These are phyloP conservation scores for Phialophora expanda DNA, from an alignment of 2,329 filamentous ascomycete species.

Conservation along the genomic window DNA sequence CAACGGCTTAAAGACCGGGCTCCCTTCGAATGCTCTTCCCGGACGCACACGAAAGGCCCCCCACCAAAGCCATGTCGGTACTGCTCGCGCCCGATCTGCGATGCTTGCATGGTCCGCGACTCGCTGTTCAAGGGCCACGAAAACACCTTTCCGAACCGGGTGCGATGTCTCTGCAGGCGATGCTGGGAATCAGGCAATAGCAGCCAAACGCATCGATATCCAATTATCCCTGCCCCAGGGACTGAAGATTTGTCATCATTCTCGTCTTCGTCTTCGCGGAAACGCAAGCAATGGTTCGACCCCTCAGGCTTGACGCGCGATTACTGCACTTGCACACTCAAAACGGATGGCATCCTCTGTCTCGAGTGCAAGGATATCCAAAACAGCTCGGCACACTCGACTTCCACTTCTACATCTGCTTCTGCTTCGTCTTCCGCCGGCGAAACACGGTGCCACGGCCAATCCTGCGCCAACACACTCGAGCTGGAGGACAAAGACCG, in stretches of 20 bases:
- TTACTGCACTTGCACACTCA: slow-evolving; percentile 41
- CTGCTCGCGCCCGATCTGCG: slow-evolving; percentile 43
- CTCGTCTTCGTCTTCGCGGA: neutral
- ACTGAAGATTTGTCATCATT: slow-evolving; percentile 10
- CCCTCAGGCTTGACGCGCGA: slow-evolving; percentile 34
- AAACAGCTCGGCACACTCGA: slow-evolving; percentile 24
- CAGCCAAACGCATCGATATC: slow-evolving; percentile 38
- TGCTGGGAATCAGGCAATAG: slow-evolving; percentile 42
- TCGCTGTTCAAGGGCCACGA: slow-evolving; percentile 40
- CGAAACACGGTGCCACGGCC: slow-evolving; percentile 38
- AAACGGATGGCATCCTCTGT: slow-evolving; percentile 42
- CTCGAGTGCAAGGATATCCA: slow-evolving; percentile 41
- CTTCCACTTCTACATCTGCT: neutral
- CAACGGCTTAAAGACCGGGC: slow-evolving; percentile 40
- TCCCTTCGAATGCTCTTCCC: slow-evolving; percentile 40
- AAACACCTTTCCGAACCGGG: slow-evolving; percentile 43
- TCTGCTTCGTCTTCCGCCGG: neutral
- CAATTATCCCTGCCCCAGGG: slow-evolving; percentile 21
- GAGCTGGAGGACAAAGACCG: slow-evolving; percentile 40
- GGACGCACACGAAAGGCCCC: slow-evolving; percentile 39
- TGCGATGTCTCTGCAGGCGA: slow-evolving; percentile 41
- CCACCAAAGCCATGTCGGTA: slow-evolving; percentile 39
- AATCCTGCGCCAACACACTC: slow-evolving; percentile 37
- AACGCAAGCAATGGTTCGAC: slow-evolving; percentile 29
- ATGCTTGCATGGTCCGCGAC: slow-evolving; percentile 42